These are phyloP conservation scores for Panicum miliaceum DNA, from an alignment of 176 grass and related monocot species.

Conservation along the genomic window DNA sequence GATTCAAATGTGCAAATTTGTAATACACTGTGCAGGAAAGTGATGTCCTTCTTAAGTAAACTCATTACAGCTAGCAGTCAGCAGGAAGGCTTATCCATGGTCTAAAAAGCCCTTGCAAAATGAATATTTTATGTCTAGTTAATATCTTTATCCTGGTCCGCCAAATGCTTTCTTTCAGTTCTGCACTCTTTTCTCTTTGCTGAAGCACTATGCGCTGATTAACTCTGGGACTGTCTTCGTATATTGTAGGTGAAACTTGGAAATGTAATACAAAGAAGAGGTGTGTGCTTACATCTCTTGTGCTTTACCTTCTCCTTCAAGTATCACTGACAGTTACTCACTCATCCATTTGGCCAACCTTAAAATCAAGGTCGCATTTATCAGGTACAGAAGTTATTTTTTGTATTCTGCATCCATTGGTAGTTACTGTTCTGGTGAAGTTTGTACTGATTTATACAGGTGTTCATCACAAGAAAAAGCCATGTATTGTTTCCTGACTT, in stretches of 20 bases:
- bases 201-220: conserved; percentile 3
- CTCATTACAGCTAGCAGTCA: neutral
- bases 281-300: conserved; percentile 55
- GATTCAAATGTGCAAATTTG: neutral
- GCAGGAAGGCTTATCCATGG: neutral
- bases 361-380: conserved; percentile 74
- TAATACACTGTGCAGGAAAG: neutral
- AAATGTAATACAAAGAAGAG: conserved; percentile 81
- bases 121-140: neutral
- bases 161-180: neutral
- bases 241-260: conserved; percentile 75
- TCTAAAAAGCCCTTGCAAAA: neutral
- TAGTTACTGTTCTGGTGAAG: conserved; percentile 2
- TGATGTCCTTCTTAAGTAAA: neutral
- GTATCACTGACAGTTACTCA: conserved; percentile 37
- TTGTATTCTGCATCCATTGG: conserved; percentile 1
- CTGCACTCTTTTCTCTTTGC: neutral
- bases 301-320: conserved; percentile 41
- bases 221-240: conserved; percentile 26
- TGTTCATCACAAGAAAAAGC: neutral
- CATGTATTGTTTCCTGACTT: conserved; percentile 28
- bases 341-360: conserved; percentile 39
- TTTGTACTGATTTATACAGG: neutral
- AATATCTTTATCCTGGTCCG: neutral
- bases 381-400: conserved; percentile 50